Evolutionary conservation across 768 basidiomycete genomes (phyloP), one percentile per base, ranked within the genome.

Genomic region (Tulasnella sp.): DNA sequence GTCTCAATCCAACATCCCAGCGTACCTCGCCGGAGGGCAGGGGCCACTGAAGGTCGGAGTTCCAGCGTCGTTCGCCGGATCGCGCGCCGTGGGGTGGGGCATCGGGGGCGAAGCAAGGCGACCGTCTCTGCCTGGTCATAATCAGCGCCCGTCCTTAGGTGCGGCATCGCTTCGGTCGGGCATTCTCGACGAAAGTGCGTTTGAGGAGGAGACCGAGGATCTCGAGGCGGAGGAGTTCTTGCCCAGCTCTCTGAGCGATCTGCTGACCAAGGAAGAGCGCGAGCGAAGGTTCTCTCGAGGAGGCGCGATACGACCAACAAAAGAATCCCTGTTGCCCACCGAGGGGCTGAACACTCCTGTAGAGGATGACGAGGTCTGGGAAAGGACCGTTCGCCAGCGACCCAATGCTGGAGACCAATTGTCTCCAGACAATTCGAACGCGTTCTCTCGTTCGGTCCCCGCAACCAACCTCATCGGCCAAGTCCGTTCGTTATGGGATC

Each of bases 191-290:
- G 79, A 75, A 54, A 81, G 73, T 58, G 81, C 81, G 20, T 40
- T 72, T 24, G 81, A 81, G 41, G 80, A 80, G 20, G 85, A 85
- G 24, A 85, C 84, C 0, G 93, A 93, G 75, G 95, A 92, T 77
- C 41, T 64, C 72, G 94, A 96, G 82, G 84, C 95, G 74, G 95
- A 96, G 84, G 96, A 96, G 80, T 94, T 98, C 85, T 85, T 99
- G 42, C 97, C 97, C 0, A 92, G 94, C 78, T 94, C 93, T 5
- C 87, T 99, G 73, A 95, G 92, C 40, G 97, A 98, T 81, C 88
- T 99, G 9, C 88, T 99, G 73, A 97, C 96, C 0, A 94, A 95
- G 0, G 93, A 93, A 83, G 97, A 98, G 86, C 89, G 93, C 82
- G 93, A 90, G 44, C 88, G 97, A 44, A 88, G 96, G 69, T 92